A percentile compares a stretch with the other conserved stretches of the same genome.
phyloP scores from a whole-genome alignment of 441 rosid genomes.

The Mallotus japonicus region DNA sequence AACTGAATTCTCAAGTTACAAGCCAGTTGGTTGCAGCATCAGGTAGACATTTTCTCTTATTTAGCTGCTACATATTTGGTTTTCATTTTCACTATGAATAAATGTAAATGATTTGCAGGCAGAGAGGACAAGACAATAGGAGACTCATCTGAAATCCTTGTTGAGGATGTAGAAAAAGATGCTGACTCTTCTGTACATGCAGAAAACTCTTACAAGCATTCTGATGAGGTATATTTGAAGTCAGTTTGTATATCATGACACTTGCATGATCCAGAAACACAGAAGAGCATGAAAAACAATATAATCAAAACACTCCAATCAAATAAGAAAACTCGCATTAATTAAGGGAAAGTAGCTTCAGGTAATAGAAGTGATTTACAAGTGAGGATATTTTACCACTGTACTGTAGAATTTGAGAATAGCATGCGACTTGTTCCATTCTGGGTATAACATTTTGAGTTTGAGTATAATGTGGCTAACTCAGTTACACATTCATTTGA shows the following conservation, averaged over 20 bases:
- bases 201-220: background rate
- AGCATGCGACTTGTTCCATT: background rate
- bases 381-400: no score
- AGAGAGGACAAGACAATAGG: background rate
- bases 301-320: background rate
- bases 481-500: background rate
- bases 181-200: background rate
- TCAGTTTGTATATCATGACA: background rate
- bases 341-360: background rate
- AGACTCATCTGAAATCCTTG: background rate
- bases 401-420: background rate
- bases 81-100: background rate
- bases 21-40: conserved; percentile 2
- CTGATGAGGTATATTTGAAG: conserved; percentile 11
- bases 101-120: background rate
- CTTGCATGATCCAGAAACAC: background rate
- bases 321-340: background rate
- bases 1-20: conserved; percentile 10
- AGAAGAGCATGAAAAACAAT: background rate
- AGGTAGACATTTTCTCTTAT: background rate
- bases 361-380: background rate
- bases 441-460: background rate
- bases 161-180: background rate
- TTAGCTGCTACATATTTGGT: background rate
- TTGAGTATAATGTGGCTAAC: background rate